Evolutionary conservation across 2,329 filamentous ascomycete genomes (phyloP).

Genomic region (Diaporthe capsici): DNA sequence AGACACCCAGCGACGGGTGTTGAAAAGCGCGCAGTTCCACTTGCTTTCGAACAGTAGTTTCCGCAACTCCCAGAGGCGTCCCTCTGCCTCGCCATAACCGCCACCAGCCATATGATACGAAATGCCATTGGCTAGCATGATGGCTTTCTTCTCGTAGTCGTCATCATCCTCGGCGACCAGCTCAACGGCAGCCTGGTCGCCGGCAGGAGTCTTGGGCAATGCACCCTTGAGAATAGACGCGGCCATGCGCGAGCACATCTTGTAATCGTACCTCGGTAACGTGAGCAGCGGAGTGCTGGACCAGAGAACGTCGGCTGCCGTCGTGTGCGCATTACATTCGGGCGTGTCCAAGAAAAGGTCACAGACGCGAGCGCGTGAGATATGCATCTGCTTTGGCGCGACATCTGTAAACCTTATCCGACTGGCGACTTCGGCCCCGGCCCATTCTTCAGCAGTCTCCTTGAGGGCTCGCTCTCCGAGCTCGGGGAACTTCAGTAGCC

Average conservation of each 20-base stretch:
- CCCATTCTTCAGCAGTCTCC: constrained; percentile 86
- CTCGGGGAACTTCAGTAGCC: constrained; percentile 97
- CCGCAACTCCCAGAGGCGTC: constrained; percentile 83
- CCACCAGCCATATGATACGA: constrained; percentile 65
- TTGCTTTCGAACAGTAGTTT: constrained; percentile 86
- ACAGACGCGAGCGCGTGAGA: constrained; percentile 89
- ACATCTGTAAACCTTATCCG: constrained; percentile 97
- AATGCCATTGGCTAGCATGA: constrained; percentile 75
- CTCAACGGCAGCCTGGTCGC: constrained; percentile 76
- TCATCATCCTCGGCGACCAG: constrained; percentile 84
- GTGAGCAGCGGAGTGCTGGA: constrained; percentile 94
- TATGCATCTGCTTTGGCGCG: constrained; percentile 94
- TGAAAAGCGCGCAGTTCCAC: constrained; percentile 90
- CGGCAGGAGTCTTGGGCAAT: constrained; percentile 79
- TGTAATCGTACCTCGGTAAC: constrained; percentile 91
- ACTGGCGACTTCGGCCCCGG: constrained; percentile 84
- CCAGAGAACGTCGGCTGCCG: constrained; percentile 96
- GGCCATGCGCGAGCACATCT: constrained; percentile 99
- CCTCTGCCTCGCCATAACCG: constrained; percentile 69
- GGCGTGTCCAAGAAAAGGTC: constrained; percentile 97
- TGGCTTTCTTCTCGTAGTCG: constrained; percentile 86
- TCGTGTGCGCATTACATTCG: constrained; percentile 98
- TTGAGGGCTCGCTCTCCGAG: constrained; percentile 89
- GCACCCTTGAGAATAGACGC: constrained; percentile 94
- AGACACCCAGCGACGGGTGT: constrained; percentile 90